Evolutionary conservation across 768 basidiomycete species (phyloP).

Genomic region (Polyporus arcularius): DNA sequence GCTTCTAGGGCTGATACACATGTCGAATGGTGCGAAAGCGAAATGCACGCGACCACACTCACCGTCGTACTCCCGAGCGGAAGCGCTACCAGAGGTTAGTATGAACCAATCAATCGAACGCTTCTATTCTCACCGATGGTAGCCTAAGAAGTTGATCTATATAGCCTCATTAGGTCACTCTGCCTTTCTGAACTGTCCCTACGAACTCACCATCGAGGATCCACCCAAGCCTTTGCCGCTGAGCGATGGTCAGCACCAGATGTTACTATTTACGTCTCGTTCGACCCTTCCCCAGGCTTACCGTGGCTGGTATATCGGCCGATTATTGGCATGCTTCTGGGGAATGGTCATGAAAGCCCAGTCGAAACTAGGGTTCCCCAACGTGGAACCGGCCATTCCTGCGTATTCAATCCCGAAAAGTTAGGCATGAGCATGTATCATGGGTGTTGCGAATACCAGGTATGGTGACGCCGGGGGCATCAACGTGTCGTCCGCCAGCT

Average conservation of each 20-base stretch:
- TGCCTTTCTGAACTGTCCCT: neutral
- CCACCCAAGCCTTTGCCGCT: conserved; percentile 22
- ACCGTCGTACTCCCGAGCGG: conserved; percentile 15
- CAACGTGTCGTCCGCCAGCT: conserved; percentile 27
- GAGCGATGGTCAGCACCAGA: neutral
- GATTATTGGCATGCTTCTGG: conserved; percentile 12
- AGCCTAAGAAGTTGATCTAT: conserved; percentile 18
- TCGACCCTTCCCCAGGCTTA: neutral
- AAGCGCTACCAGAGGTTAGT: neutral
- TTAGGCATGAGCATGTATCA: neutral
- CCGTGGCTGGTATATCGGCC: conserved; percentile 11
- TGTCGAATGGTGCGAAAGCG: neutral
- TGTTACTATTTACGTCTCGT: neutral
- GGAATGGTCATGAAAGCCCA: conserved; percentile 23
- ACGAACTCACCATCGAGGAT: conserved; percentile 12
- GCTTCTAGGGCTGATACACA: conserved; percentile 14
- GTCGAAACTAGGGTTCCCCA: conserved; percentile 20
- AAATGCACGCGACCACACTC: neutral
- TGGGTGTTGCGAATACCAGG: conserved; percentile 9
- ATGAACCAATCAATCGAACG: neutral
- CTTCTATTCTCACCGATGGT: conserved; percentile 1
- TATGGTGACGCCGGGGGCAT: conserved; percentile 12
- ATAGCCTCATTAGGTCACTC: neutral
- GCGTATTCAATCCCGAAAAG: neutral
- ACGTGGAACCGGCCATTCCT: conserved; percentile 8